Base-by-base conservation (phyloP, 805 yeast species). In the Sporopachydermia quercuum region DNA sequence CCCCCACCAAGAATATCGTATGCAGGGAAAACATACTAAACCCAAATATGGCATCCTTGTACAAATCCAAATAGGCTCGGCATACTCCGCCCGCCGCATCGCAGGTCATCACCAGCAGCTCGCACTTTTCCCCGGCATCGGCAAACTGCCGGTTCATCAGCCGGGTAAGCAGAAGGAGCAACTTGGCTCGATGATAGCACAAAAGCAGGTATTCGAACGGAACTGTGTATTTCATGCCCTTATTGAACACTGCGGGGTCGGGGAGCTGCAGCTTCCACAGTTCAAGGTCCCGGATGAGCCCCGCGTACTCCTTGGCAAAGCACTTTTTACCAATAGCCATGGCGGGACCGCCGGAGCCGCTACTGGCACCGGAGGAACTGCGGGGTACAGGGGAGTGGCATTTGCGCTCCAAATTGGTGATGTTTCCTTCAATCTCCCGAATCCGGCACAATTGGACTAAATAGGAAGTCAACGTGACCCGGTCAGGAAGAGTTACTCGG, bases 21-120 rank as follows among this genome's bases (percentile, higher is more conserved):
- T 46, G 49, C 11, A 46, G 39, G 27, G 44, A 42, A 35, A 44
- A 45, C 49, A 46, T 46, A 23, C 49, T 42, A 43, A 42, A 46
- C 11, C 49, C 37, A 16, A 46, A 45, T 3, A 34, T 35, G 8
- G 42, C 40, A 15, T 42, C 45, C 36, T 41, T 40, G 4, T 47
- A 38, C 34, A 46, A 19, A 8, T 19, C 38, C 39, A 43, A 39
- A 36, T 42, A 46, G 3, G 46, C 42, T 3, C 40, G 36, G 37
- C 47, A 43, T 11, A 46, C 46, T 2, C 49, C 49, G 4, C 49
- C 49, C 15, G 46, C 47, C 6, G 49, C 47, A 34, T 46, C 47
- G 5, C 46, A 40, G 5, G 39, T 40, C 35, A 42, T 43, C n/a
- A 23, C 30, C 13, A 23, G 30, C 8, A 23, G 30, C n/a, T 23